Conservation (phyloP, 129 eudicot species). For the Artemisia annua region DNA sequence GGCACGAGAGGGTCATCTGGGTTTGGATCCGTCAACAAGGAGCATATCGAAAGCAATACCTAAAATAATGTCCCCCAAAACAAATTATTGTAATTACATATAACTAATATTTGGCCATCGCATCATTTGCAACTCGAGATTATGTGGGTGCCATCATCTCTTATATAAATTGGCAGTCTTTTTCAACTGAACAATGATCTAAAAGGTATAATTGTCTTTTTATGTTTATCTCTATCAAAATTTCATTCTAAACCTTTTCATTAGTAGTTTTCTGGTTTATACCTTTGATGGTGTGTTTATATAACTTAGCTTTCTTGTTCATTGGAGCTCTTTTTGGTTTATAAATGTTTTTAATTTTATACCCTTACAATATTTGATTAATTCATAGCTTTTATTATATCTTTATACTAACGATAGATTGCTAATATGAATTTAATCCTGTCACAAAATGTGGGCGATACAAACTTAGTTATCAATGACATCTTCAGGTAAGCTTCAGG, state of each 20-base stretch:
- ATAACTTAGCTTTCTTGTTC: too few species aligned
- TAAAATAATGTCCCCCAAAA: slow-evolving; percentile 24
- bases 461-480: background rate
- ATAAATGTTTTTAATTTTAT: too few species aligned
- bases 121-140: background rate
- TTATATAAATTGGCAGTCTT: background rate
- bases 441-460: background rate
- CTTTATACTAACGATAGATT: too few species aligned
- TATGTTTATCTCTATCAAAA: background rate
- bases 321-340: too few species aligned
- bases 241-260: too few species aligned
- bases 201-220: background rate
- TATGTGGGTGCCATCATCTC: background rate
- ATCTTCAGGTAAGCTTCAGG: background rate
- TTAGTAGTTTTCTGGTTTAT: too few species aligned
- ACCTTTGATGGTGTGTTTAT: too few species aligned
- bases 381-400: too few species aligned
- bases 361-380: too few species aligned
- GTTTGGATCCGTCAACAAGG: slow-evolving; percentile 61
- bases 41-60: slow-evolving; percentile 61
- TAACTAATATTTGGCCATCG: background rate
- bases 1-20: slow-evolving; percentile 63
- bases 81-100: background rate
- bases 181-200: too few species aligned
- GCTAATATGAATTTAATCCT: too few species aligned